phyloP scores from a whole-genome alignment of 768 basidiomycete species.

The Lactarius psammicola region DNA sequence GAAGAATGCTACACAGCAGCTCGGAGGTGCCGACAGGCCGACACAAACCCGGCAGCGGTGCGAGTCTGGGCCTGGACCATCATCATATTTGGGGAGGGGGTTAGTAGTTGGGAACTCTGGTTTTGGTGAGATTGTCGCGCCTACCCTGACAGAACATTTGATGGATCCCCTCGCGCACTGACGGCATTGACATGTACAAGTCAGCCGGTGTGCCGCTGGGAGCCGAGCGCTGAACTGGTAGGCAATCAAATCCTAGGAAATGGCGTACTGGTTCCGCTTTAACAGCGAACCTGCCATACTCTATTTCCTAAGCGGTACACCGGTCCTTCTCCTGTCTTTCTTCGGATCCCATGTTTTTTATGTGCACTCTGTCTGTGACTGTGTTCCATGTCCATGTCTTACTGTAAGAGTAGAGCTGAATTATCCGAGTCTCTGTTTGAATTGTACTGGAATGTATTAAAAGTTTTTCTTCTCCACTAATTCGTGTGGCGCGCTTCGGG shows the following conservation, averaged over 20 bases:
- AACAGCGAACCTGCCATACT: neutral
- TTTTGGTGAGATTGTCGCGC: slow-evolving; percentile 12
- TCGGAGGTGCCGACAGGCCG: neutral
- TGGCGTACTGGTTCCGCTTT: neutral
- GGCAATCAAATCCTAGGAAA: neutral
- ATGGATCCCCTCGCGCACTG: no score
- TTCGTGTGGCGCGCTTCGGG: neutral
- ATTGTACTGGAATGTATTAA: neutral
- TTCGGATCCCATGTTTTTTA: slow-evolving; percentile 5
- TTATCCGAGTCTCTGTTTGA: neutral
- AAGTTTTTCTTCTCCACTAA: neutral
- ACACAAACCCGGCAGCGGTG: neutral
- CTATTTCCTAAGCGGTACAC: slow-evolving; percentile 3
- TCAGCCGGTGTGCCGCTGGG: neutral
- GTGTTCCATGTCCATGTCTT: slow-evolving; percentile 10
- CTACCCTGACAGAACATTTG: neutral
- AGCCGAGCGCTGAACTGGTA: neutral
- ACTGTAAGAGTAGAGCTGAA: neutral
- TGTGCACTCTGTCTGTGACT: neutral
- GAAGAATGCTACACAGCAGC: neutral
- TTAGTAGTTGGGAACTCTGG: slow-evolving; percentile 19
- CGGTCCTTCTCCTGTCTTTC: neutral
- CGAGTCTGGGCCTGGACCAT: neutral
- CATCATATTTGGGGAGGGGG: slow-evolving; percentile 13
- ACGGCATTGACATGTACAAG: no score